These are phyloP conservation scores for Primulina eburnea DNA, from an alignment of 257 asterid species.

Conservation along the genomic window DNA sequence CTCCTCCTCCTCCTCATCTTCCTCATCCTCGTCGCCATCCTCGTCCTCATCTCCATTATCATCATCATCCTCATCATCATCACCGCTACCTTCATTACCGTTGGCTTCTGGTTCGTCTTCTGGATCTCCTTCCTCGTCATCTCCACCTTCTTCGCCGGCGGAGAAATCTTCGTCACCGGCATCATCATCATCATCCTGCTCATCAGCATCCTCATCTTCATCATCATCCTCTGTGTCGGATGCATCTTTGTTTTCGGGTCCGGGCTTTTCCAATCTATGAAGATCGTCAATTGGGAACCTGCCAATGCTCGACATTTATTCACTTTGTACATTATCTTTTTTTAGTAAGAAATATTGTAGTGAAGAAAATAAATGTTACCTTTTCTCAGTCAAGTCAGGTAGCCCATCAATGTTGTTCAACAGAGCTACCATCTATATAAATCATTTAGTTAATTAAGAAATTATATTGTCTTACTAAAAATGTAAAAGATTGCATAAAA, in stretches of 20 bases:
- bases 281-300: conserved; percentile 70
- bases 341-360: background rate
- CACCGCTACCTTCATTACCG: background rate
- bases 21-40: conserved; percentile 46
- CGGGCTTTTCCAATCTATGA: conserved; percentile 27
- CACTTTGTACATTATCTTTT: background rate
- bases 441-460: background rate
- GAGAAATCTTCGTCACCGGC: conserved; percentile 85
- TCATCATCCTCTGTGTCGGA: conserved; percentile 75
- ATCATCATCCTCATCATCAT: background rate
- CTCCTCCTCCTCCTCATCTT: conserved; percentile 55
- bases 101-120: background rate
- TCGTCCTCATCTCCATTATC: conserved; percentile 19
- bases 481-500: background rate
- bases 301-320: conserved; percentile 6
- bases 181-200: conserved; percentile 55
- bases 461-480: background rate
- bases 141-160: conserved; percentile 36
- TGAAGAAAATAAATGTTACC: conserved; percentile 36
- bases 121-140: background rate
- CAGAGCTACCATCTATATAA: conserved; percentile 52
- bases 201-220: conserved; percentile 55
- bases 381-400: conserved; percentile 33
- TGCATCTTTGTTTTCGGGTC: conserved; percentile 54
- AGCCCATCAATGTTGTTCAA: conserved; percentile 33